Conservation (phyloP, 768 basidiomycete genomes). For the Kwoniella europaea region DNA sequence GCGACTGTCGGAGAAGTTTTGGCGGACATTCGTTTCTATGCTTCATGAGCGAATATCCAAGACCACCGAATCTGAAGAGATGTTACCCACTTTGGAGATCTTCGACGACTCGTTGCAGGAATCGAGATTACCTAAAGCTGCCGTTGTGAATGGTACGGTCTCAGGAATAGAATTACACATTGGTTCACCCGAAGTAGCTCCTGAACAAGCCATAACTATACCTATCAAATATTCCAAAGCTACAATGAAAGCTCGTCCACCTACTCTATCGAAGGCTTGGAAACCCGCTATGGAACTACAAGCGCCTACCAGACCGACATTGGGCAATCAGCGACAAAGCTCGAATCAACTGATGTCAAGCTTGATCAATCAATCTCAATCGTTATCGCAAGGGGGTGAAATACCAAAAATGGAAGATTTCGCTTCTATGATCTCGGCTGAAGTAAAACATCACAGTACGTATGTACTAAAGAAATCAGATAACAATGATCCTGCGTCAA, state of each 20-base stretch:
- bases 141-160: slow-evolving; percentile 70
- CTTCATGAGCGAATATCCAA: slow-evolving; percentile 38
- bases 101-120: slow-evolving; percentile 71
- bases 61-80: slow-evolving; percentile 40
- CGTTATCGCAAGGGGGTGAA: slow-evolving; percentile 15
- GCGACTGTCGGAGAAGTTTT: slow-evolving; percentile 79
- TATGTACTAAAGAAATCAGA: slow-evolving; percentile 43
- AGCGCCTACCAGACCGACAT: slow-evolving; percentile 28
- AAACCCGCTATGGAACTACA: slow-evolving; percentile 53
- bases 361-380: slow-evolving; percentile 33
- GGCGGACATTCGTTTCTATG: slow-evolving; percentile 55
- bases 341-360: slow-evolving; percentile 37
- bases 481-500: slow-evolving; percentile 9
- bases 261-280: slow-evolving; percentile 73
- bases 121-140: slow-evolving; percentile 59
- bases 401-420: slow-evolving; percentile 28
- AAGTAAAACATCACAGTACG: slow-evolving; percentile 43
- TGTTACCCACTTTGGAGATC: slow-evolving; percentile 66
- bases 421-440: slow-evolving; percentile 49
- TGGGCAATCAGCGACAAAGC: neutral
- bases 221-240: slow-evolving; percentile 77
- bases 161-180: slow-evolving; percentile 72
- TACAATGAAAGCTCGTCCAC: slow-evolving; percentile 71
- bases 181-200: slow-evolving; percentile 71
- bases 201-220: slow-evolving; percentile 77